Base-by-base conservation (phyloP, 2,329 filamentous ascomycete species). In the Neonectria sp. region DNA sequence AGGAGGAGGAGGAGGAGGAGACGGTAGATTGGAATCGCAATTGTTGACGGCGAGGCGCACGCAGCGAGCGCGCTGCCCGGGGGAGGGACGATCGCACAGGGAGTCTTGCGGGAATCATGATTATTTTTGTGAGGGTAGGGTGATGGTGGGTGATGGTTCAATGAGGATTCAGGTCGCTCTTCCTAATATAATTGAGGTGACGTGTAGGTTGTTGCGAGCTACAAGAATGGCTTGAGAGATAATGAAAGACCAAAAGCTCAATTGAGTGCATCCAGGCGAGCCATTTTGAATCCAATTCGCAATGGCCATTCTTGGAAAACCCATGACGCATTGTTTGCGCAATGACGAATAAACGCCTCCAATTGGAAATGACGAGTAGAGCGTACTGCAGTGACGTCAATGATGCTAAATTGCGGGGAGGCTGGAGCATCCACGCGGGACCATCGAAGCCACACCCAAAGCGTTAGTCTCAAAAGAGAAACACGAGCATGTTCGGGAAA, bases 11-110 rank as follows among this genome's bases (percentile, higher is more conserved):
- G 11, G 70, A 67, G n/a, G 78, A 72, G 4, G 79, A 65, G 8
- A 79, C 70, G 15, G 82, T 80, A 1, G 84, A 85, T 69, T 86
- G 84, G 75, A 82, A 81, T 45, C 84, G 84, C 15, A 75, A 48
- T 15, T 78, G 79, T 33, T 78, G 75, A 24, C 71, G 71, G 13
- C 70, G 72, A 60, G 78, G 65, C 17, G 63, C 60, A 31, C 77
- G 79, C 6, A 69, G 55, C 27, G 71, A 63, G 53, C 78, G 75
- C 21, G 78, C 65, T 35, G 76, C 75, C 46, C 77, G 71, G 35
- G 74, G 77, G 40, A 78, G 58, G 40, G 61, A 65, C 24, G 75
- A 73, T 65, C 78, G 75, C 25, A 74, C 65, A 55, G 79, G 60
- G 46, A 76, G 76, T 60, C 78, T 76, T 51, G 77, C 68, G 57